phyloP scores from a whole-genome alignment of 1,284 basidiomycete genomes.

The Ganoderma sp. region DNA sequence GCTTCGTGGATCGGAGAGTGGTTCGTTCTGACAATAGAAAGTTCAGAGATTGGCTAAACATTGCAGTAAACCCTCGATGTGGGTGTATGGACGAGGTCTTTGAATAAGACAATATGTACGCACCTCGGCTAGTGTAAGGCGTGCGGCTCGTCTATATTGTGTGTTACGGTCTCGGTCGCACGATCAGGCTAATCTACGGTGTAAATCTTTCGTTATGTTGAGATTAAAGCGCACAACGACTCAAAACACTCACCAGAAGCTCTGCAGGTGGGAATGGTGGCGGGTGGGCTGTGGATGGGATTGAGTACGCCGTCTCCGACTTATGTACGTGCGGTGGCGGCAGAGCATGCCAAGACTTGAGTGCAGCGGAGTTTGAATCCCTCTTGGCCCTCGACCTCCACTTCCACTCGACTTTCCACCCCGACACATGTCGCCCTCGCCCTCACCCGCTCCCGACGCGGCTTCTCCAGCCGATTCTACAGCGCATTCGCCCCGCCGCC shows the following conservation, averaged over 20 bases:
- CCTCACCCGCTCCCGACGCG: slow-evolving; percentile 27
- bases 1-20: background rate
- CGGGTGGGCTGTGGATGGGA: slow-evolving; percentile 8
- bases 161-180: background rate
- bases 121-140: background rate
- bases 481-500: slow-evolving; percentile 12
- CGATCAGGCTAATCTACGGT: background rate
- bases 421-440: slow-evolving; percentile 33
- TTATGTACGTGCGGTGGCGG: slow-evolving; percentile 2
- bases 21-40: background rate
- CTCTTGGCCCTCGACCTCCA: slow-evolving; percentile 29
- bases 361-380: slow-evolving; percentile 27
- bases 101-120: background rate
- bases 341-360: slow-evolving; percentile 11
- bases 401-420: slow-evolving; percentile 6
- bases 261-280: background rate
- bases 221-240: background rate
- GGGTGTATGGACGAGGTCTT: background rate
- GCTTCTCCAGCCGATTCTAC: slow-evolving; percentile 17
- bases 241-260: background rate
- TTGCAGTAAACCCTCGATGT: background rate
- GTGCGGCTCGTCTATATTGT: slow-evolving; percentile 1
- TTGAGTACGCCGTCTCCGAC: slow-evolving; percentile 9
- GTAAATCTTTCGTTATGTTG: background rate
- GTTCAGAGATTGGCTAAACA: background rate